phyloP scores from a whole-genome alignment of 768 basidiomycete genomes.

The Suillus placidus region DNA sequence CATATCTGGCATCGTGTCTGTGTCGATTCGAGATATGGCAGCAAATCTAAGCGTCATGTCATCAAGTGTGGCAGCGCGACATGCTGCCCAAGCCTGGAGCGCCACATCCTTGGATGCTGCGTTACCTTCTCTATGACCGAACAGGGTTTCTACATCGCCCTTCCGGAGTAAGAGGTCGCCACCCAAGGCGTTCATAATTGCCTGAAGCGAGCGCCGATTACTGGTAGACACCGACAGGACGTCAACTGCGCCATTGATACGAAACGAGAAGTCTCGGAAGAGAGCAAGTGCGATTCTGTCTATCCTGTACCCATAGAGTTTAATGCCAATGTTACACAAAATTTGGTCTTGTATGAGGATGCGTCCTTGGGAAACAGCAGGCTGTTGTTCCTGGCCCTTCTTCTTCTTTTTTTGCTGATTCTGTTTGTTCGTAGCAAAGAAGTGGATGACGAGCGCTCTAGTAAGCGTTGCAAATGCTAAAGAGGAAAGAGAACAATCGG shows the following conservation, averaged over 20 bases:
- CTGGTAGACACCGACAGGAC: constrained; percentile 37
- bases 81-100: constrained; percentile 49
- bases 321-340: constrained; percentile 29
- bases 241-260: constrained; percentile 42
- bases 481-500: constrained; percentile 35
- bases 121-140: constrained; percentile 31
- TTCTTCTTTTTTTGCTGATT: constrained; percentile 10
- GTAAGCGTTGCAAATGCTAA: constrained; percentile 45
- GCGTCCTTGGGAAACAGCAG: constrained; percentile 14
- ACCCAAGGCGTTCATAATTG: constrained; percentile 42
- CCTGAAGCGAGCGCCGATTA: constrained; percentile 36
- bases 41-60: constrained; percentile 21
- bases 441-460: constrained; percentile 37
- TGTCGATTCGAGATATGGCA: constrained; percentile 24
- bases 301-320: constrained; percentile 49
- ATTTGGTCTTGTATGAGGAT: constrained; percentile 35
- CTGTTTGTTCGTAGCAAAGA: constrained; percentile 22
- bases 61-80: constrained; percentile 34
- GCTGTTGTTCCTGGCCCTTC: constrained; percentile 5
- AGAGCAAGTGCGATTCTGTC: constrained; percentile 46
- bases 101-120: constrained; percentile 29
- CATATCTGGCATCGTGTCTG: constrained; percentile 27
- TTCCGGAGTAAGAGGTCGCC: constrained; percentile 35
- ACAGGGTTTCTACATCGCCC: constrained; percentile 30
- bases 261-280: constrained; percentile 40